A percentile compares a stretch with the other conserved stretches of the same genome.
These are phyloP conservation scores for Saturnispora saitoi DNA, from an alignment of 805 yeast genomes.

Conservation along the genomic window DNA sequence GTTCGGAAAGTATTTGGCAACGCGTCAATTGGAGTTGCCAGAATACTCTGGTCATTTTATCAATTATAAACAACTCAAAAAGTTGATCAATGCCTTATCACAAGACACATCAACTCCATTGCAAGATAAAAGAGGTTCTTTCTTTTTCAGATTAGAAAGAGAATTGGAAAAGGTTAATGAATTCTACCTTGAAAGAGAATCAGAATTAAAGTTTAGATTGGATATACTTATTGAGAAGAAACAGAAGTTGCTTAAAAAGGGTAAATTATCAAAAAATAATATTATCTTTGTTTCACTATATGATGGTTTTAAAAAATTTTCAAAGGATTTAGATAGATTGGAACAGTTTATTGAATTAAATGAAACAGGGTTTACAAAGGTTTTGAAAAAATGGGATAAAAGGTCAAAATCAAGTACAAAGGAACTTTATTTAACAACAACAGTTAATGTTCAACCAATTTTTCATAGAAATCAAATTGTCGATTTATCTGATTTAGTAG, in stretches of 20 bases:
- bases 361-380: conserved; percentile 93
- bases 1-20: conserved; percentile 91
- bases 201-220: conserved; percentile 71
- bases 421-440: conserved; percentile 83
- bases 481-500: conserved; percentile 69
- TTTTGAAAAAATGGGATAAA: conserved; percentile 96
- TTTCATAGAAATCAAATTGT: conserved; percentile 86
- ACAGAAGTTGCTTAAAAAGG: conserved; percentile 28
- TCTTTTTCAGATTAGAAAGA: conserved; percentile 83
- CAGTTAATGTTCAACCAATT: conserved; percentile 94
- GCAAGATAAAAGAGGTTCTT: conserved; percentile 85
- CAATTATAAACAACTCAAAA: conserved; percentile 88
- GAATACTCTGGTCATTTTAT: conserved; percentile 92
- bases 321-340: conserved; percentile 77
- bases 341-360: conserved; percentile 93
- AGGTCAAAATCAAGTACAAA: conserved; percentile 90
- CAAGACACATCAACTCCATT: conserved; percentile 36
- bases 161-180: conserved; percentile 91
- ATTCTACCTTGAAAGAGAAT: conserved; percentile 87
- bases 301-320: conserved; percentile 82
- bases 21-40: conserved; percentile 88
- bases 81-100: conserved; percentile 70
- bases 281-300: conserved; percentile 74
- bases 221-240: conserved; percentile 72
- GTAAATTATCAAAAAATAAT: conserved; percentile 51